Conservation (phyloP, 2,329 filamentous ascomycete species). For the Juglanconis oblonga region DNA sequence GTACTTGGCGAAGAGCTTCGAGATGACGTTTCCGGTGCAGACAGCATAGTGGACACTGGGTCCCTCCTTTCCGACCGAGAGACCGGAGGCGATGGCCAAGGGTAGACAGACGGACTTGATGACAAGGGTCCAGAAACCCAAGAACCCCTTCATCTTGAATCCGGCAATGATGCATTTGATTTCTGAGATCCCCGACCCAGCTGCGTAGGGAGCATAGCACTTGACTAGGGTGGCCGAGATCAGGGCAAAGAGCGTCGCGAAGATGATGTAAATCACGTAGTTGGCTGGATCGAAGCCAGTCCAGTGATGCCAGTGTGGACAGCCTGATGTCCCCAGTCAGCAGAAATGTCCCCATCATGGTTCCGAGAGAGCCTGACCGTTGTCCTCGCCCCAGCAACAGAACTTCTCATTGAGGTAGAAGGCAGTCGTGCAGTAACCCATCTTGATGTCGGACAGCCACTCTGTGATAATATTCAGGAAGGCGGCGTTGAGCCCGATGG, state of each 20-base stretch:
- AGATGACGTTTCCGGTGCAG: conserved; percentile 95
- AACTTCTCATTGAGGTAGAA: conserved; percentile 98
- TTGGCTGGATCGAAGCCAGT: conserved; percentile 74
- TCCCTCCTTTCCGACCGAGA: conserved; percentile 95
- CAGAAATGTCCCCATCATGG: neutral
- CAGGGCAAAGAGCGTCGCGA: conserved; percentile 80
- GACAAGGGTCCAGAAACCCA: conserved; percentile 84
- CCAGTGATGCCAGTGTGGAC: conserved; percentile 87
- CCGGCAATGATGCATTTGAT: conserved; percentile 99
- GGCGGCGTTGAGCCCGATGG: conserved; percentile 90
- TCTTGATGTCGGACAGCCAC: conserved; percentile 93
- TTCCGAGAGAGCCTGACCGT: conserved; percentile 47
- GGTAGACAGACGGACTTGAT: conserved; percentile 94
- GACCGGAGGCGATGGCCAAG: conserved; percentile 85
- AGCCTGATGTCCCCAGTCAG: conserved; percentile 52
- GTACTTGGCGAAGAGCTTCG: conserved; percentile 89
- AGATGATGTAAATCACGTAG: conserved; percentile 83
- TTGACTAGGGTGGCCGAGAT: conserved; percentile 83
- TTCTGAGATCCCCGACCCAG: conserved; percentile 94
- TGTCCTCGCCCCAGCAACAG: conserved; percentile 95
- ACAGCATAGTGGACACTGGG: conserved; percentile 99
- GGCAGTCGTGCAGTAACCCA: conserved; percentile 90
- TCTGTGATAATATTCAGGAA: conserved; percentile 94
- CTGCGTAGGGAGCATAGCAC: conserved; percentile 90
- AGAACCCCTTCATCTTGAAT: conserved; percentile 98